Conservation (phyloP, 2,329 filamentous ascomycete species). For the Colletotrichum sp. region DNA sequence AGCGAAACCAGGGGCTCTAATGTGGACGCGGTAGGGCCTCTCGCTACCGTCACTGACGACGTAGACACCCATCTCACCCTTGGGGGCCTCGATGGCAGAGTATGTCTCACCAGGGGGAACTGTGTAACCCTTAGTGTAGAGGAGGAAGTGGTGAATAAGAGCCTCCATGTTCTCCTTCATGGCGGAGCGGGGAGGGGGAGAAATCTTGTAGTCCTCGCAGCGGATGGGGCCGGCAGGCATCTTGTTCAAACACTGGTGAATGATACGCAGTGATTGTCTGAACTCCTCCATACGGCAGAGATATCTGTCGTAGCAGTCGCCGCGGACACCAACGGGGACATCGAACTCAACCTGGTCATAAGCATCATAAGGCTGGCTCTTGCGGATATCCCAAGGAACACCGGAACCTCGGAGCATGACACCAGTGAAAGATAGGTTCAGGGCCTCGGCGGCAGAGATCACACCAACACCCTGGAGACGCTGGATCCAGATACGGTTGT, state of each 20-base stretch:
- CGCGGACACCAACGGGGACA: conserved; percentile 93
- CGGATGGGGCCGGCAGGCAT: conserved; percentile 95
- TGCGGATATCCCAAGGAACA: conserved; percentile 94
- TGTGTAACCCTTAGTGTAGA: conserved; percentile 98
- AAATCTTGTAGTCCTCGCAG: conserved; percentile 98
- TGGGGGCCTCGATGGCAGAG: conserved; percentile 97
- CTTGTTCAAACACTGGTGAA: conserved; percentile 98
- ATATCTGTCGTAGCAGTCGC: conserved; percentile 99
- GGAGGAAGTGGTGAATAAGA: conserved; percentile 97
- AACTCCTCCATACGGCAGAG: conserved; percentile 99
- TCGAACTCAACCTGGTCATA: conserved; percentile 99
- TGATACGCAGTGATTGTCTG: conserved; percentile 96
- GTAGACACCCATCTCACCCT: conserved; percentile 99
- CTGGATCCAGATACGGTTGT: conserved; percentile 99
- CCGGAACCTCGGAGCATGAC: conserved; percentile 98
- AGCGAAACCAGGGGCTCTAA: conserved; percentile 94
- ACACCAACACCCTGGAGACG: conserved; percentile 91
- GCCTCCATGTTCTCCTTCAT: conserved; percentile 99
- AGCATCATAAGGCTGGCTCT: conserved; percentile 95
- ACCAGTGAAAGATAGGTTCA: conserved; percentile 95
- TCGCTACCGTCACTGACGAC: conserved; percentile 96
- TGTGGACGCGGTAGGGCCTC: conserved; percentile 96
- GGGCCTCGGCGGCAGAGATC: conserved; percentile 87
- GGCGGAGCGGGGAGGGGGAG: conserved; percentile 90
- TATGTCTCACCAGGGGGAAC: conserved; percentile 98